Conservation (phyloP, 305 asterid species). For the Euphrasia arctica region DNA sequence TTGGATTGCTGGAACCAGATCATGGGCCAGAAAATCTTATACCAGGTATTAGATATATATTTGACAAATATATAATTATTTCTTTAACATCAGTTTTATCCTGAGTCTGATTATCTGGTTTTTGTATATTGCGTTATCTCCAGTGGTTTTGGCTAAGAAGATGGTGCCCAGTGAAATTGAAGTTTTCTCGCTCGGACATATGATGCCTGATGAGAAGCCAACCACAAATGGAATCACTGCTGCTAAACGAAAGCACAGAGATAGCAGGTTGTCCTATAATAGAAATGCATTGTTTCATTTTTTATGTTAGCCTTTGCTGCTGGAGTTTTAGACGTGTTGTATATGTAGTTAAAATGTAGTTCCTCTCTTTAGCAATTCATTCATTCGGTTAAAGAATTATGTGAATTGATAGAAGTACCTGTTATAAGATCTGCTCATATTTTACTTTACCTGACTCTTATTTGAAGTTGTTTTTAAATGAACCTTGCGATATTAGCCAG, state of each 20-base stretch:
- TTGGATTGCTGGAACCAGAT: constrained; percentile 37
- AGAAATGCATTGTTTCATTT: constrained; percentile 20
- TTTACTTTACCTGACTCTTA: background rate
- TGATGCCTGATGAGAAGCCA: constrained; percentile 35
- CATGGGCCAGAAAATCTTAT: constrained; percentile 33
- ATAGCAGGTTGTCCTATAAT: constrained; percentile 54
- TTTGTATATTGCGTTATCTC: constrained; percentile 26
- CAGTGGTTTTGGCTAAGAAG: constrained; percentile 45
- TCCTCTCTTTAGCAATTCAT: background rate
- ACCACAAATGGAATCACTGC: constrained; percentile 34
- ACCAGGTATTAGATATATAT: constrained; percentile 47
- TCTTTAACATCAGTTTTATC: constrained; percentile 5
- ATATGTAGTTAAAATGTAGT: background rate
- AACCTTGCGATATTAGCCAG: background rate
- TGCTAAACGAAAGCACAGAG: constrained; percentile 68
- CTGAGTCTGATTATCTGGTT: constrained; percentile 23
- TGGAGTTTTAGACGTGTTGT: background rate
- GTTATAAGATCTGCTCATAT: background rate
- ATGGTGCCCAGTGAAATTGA: constrained; percentile 29
- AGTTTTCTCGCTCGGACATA: constrained; percentile 32
- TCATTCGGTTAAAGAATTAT: background rate
- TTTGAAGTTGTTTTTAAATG: background rate
- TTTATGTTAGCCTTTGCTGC: constrained; percentile 5
- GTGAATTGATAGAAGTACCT: background rate
- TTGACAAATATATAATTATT: constrained; percentile 17